These are phyloP conservation scores for Euphorbia peplus DNA, from an alignment of 345 rosid genomes.

Conservation along the genomic window DNA sequence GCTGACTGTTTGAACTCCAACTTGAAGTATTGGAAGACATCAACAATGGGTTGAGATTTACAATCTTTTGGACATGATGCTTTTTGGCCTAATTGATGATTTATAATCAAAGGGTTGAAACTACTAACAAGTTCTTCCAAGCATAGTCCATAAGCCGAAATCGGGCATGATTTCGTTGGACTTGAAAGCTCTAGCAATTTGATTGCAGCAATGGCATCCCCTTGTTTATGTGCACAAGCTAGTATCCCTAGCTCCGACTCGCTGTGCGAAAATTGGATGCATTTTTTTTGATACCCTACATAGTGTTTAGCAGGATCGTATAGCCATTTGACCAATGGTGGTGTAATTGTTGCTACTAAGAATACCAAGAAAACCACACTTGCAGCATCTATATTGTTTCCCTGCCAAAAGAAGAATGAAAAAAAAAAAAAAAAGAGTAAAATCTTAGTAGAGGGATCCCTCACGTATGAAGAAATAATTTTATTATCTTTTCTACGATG, in stretches of 20 bases:
- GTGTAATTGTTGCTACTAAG: conserved; percentile 10
- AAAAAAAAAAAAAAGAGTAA: not conserved
- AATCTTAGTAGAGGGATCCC: too few species aligned
- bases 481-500: too few species aligned
- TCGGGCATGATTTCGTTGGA: conserved; percentile 18
- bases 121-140: conserved; percentile 24
- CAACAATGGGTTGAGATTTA: conserved; percentile 8
- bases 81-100: conserved; percentile 31
- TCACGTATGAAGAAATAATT: too few species aligned
- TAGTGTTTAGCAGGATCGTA: conserved; percentile 26
- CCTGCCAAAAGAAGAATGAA: not conserved
- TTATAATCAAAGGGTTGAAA: conserved; percentile 19
- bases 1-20: conserved; percentile 7
- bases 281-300: conserved; percentile 26
- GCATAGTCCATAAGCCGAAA: conserved; percentile 28
- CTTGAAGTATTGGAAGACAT: conserved; percentile 20
- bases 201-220: conserved; percentile 26
- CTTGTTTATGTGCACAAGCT: conserved; percentile 26
- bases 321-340: conserved; percentile 14
- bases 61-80: not conserved
- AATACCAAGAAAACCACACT: conserved; percentile 13
- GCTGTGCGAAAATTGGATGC: conserved; percentile 11
- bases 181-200: conserved; percentile 20
- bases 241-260: conserved; percentile 22
- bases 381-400: not conserved